Evolutionary conservation across 1,139 yeast species (phyloP).

Genomic region (Zhuliangozyma parablackwelliae): DNA sequence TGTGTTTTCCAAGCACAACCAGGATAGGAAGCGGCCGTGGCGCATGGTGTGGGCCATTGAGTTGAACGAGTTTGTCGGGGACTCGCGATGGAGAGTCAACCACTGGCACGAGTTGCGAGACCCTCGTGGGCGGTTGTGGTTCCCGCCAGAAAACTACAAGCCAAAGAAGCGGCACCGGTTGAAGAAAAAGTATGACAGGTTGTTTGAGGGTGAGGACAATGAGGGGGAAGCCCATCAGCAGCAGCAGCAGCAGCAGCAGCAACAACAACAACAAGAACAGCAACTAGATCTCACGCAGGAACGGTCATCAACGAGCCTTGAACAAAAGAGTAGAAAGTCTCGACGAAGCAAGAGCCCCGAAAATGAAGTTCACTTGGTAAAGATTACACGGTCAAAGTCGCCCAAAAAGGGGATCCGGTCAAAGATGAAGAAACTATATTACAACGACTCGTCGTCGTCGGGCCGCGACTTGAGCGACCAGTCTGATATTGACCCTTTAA

Average conservation of each 20-base stretch:
- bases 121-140: slow-evolving; percentile 58
- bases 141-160: slow-evolving; percentile 24
- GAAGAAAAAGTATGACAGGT: slow-evolving; percentile 23
- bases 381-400: slow-evolving; percentile 8
- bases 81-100: slow-evolving; percentile 60
- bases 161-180: slow-evolving; percentile 3
- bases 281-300: background rate
- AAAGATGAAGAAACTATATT: slow-evolving; percentile 10
- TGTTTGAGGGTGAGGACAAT: slow-evolving; percentile 19
- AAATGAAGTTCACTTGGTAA: slow-evolving; percentile 6
- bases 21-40: slow-evolving; percentile 23
- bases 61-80: slow-evolving; percentile 57
- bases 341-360: slow-evolving; percentile 6
- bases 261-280: background rate
- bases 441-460: slow-evolving; percentile 9
- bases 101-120: slow-evolving; percentile 60
- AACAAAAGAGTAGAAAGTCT: background rate
- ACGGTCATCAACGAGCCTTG: slow-evolving; percentile 1
- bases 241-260: slow-evolving; percentile 1
- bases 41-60: slow-evolving; percentile 63
- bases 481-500: slow-evolving; percentile 6
- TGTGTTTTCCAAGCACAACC: slow-evolving; percentile 43
- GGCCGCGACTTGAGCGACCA: slow-evolving; percentile 3
- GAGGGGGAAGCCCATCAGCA: slow-evolving; percentile 7
- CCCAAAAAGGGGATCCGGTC: slow-evolving; percentile 7